Base-by-base conservation (phyloP, 306 rosid species). In the Acmispon strigosus region DNA sequence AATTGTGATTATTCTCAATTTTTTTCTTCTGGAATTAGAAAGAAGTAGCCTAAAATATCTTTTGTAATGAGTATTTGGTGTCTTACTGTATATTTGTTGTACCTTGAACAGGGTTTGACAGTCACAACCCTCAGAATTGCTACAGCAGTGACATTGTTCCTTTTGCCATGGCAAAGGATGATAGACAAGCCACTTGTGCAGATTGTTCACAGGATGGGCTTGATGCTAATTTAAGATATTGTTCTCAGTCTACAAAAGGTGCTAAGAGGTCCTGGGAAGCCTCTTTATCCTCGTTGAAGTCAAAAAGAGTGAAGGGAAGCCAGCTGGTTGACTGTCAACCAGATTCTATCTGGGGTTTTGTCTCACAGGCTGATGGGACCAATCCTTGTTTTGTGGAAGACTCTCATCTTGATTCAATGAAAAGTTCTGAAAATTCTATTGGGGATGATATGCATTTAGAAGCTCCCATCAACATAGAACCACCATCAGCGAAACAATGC, bases 261-360 rank as follows among this genome's bases (percentile, higher is more conserved):
- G 75, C 74, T 48, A 92, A 88, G 84, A 90, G 87, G 89, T 78
- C 76, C 34, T 92, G 98, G 98, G 89, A 90, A 73, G 84, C 96
- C 50, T 90, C 96, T 39, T 71, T 77, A 62, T 90, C 98, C 72
- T 92, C 98, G 20, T 69, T 92, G 83, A 90, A 92, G 83, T 92
- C 96, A 18, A 92, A 92, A 76, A 90, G 88, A 80, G 90, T 90
- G 73, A 92, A 88, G 73, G 98, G 96, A 65, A 78, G 95, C 79
- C 88, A 85, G 72, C 47, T 75, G 57, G 72, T 69, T 77, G 89
- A 80, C 80, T 72, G 77, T 72, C 75, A 17, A 53, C 62, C 77
- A 16, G 83, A 80, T 67, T 81, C 79, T 72, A 82, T 65, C 76
- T 71, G 74, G 62, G 83, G 47, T 77, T 66, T 77, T 52, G 77